A percentile compares a stretch with the other conserved stretches of the same genome.
Evolutionary conservation across 2,329 filamentous ascomycete genomes (phyloP).

Genomic region (Cladosporium phlei): DNA sequence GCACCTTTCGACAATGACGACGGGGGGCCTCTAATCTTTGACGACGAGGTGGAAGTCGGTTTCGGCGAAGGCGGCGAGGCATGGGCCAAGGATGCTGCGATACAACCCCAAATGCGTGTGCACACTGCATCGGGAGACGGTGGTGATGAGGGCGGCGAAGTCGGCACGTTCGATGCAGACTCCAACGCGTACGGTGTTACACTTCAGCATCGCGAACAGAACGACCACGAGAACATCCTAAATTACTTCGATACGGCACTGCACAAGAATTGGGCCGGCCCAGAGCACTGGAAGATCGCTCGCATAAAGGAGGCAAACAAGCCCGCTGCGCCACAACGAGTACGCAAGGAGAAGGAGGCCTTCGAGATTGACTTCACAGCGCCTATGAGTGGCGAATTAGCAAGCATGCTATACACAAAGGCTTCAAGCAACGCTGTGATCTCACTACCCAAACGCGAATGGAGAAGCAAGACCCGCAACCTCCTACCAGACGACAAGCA

Average conservation of each 20-base stretch:
- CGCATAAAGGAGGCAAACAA: slow-evolving; percentile 76
- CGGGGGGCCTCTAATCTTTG: slow-evolving; percentile 70
- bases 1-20: slow-evolving; percentile 71
- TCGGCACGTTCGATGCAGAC: slow-evolving; percentile 53
- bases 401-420: slow-evolving; percentile 74
- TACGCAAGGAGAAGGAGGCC: slow-evolving; percentile 92
- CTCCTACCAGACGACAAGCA: slow-evolving; percentile 96
- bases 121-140: slow-evolving; percentile 58
- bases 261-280: slow-evolving; percentile 95
- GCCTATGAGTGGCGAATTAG: slow-evolving; percentile 64
- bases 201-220: slow-evolving; percentile 60
- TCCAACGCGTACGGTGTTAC: slow-evolving; percentile 72
- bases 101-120: slow-evolving; percentile 80
- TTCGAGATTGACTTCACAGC: slow-evolving; percentile 90
- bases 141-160: slow-evolving; percentile 40
- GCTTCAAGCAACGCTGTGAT: slow-evolving; percentile 77
- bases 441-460: slow-evolving; percentile 84
- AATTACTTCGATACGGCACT: slow-evolving; percentile 95
- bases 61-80: slow-evolving; percentile 96
- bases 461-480: slow-evolving; percentile 90
- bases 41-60: slow-evolving; percentile 73
- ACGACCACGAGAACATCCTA: slow-evolving; percentile 89
- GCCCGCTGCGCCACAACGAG: slow-evolving; percentile 59
- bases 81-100: slow-evolving; percentile 85
- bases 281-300: slow-evolving; percentile 97